These are phyloP conservation scores for Neckera pumila DNA, from an alignment of 225 moss, liverwort and hornwort species.

Conservation along the genomic window DNA sequence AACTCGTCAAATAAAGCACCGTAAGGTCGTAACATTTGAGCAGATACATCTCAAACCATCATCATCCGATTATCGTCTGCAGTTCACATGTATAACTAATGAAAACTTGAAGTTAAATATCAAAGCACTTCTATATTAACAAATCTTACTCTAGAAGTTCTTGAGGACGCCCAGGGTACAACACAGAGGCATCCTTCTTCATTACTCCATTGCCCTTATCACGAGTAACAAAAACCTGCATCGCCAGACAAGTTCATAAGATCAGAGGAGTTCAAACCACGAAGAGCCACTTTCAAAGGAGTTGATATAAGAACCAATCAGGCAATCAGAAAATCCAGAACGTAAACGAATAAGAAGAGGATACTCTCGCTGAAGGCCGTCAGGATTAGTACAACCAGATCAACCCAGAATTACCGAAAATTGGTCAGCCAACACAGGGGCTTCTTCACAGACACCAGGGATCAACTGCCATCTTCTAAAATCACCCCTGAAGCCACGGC, in stretches of 20 bases:
- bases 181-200: slow-evolving; percentile 71
- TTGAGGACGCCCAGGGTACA: slow-evolving; percentile 59
- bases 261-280: neutral
- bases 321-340: neutral
- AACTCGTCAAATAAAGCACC: neutral
- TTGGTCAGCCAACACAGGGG: slow-evolving; percentile 83
- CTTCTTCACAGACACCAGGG: slow-evolving; percentile 83
- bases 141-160: slow-evolving; percentile 36
- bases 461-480: slow-evolving; percentile 98
- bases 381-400: neutral
- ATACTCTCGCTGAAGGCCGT: neutral
- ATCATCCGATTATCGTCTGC: neutral
- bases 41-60: neutral
- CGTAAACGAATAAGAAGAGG: neutral
- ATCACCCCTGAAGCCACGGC: slow-evolving; percentile 95
- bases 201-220: slow-evolving; percentile 56
- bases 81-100: neutral
- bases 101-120: neutral
- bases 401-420: slow-evolving; percentile 57
- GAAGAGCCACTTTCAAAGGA: neutral
- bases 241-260: neutral
- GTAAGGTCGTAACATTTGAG: neutral
- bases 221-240: slow-evolving; percentile 80
- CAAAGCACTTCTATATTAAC: neutral
- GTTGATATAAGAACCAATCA: neutral